Evolutionary conservation across 108 stramenopile genomes (phyloP), one percentile per base, ranked within the genome.

Genomic region (Nitzschia palea): DNA sequence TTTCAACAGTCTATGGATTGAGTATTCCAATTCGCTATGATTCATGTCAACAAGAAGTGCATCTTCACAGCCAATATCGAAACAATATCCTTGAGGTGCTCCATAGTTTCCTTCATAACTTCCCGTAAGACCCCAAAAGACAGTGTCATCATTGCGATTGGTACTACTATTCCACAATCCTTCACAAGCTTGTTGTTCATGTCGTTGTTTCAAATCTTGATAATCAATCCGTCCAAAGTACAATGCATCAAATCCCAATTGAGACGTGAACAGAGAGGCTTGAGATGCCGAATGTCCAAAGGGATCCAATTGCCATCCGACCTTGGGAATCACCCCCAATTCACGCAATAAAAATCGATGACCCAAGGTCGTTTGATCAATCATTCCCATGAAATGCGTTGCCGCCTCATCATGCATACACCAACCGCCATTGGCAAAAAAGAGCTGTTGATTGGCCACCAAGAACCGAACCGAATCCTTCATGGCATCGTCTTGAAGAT

Each of bases 361-460:
- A 0, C 98, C 98, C 33, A 95, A 77, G 15, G 95, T 93, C 2
- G 96, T 98, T 64, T 98, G 96, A 80, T 99, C 98, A 55, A 99
- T 89, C 97, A 98, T 98, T 8, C 90, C 96, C 47, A 93, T 86
- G 71, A 68, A 97, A 72, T 96, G 95, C 17, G 97, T 85, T 0
- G 89, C 70, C 0, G 96, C 94, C 58, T 99, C 98, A 65, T 99
- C 98, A 73, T 98, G 98, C 98, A 99, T 99, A 68, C 89, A 93
- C 97, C 97, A 99, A 43, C 96, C 97, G 27, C 97, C 98, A 68
- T 97, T 97, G 77, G 84, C 80, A 80, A 99, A 98, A 26, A 77
- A 67, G 30, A 96, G 79, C 55, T 90, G 95, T 8, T 86, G 67
- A 0, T 80, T 74, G 48, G 59, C 55, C 18, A 99, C 88, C 10